phyloP scores from a whole-genome alignment of 495 filamentous ascomycete genomes.

The Rostrohypoxylon terebratum region DNA sequence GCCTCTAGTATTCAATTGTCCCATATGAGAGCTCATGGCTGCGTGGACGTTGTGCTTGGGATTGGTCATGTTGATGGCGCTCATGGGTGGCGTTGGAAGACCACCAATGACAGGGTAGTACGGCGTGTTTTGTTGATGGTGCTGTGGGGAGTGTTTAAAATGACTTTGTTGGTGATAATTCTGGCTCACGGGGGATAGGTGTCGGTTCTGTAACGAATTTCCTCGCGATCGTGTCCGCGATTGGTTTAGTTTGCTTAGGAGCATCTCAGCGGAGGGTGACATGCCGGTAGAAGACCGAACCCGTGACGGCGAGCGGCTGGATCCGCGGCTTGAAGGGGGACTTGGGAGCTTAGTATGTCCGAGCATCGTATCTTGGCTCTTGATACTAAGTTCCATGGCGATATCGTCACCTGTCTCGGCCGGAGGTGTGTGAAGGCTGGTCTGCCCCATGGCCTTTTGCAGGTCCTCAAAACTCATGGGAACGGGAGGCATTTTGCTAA shows the following conservation, averaged over 20 bases:
- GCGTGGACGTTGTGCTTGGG: conserved; percentile 21
- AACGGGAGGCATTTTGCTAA: conserved; percentile 55
- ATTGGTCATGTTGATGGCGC: not conserved
- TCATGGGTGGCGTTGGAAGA: conserved; percentile 24
- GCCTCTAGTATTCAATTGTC: conserved; percentile 25
- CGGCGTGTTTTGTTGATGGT: conserved; percentile 4
- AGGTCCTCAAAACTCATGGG: conserved; percentile 54
- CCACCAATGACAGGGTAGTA: conserved; percentile 42
- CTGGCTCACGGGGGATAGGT: conserved; percentile 10
- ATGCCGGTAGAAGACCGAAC: conserved; percentile 28
- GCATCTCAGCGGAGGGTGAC: conserved; percentile 38
- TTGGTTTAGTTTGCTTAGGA: conserved; percentile 42
- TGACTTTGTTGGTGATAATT: not conserved
- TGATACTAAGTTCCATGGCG: conserved; percentile 19
- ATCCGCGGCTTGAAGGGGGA: conserved; percentile 50
- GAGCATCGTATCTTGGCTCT: conserved; percentile 21
- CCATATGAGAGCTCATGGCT: conserved; percentile 27
- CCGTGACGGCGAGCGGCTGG: conserved; percentile 38
- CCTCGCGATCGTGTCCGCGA: conserved; percentile 26
- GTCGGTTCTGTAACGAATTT: conserved; percentile 30
- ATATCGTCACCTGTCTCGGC: conserved; percentile 33
- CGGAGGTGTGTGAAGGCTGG: conserved; percentile 38
- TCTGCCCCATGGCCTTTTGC: conserved; percentile 29
- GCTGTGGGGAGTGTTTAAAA: not conserved
- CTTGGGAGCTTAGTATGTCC: conserved; percentile 42